Evolutionary conservation across 345 rosid genomes (phyloP), one percentile per base, ranked within the genome.

Genomic region (Gossypium anomalum): DNA sequence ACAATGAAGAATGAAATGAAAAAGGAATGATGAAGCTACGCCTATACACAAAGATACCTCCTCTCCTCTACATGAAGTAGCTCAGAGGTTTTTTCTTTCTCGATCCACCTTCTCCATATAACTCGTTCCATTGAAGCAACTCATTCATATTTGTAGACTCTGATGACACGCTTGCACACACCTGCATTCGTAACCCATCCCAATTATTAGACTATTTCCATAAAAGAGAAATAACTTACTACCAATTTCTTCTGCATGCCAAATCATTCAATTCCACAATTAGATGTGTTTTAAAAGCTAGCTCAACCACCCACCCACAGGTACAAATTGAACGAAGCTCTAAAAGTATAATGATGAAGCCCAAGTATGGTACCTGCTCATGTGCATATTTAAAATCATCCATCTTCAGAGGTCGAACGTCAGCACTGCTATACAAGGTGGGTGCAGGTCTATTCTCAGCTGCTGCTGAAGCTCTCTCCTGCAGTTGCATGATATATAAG

Each of bases 101-200:
- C 1, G 99, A 90, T 73, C 99, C 98, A 52, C 99, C 99, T 84
- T 96, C 99, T 29, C 99, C 99, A 15, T 96, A 96, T 53, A 96
- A 73, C 59, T 96, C 98, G 55, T 96, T 96, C 99, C 99, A 96
- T 72, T 92, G 97, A 41, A 90, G 88, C 29, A 96, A 92, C 81
- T 96, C 99, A 52, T 83, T 96, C 98, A 93, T 96, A 76, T 89
- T 96, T 9, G 88, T 76, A 2, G 99, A 96, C 80, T 96, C 99
- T 1, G 97, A 87, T n/a, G 98, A 90, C 19, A 96, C 98, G 38
- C 99, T 96, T 7, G 99, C 99, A 8, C 97, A 93, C 25, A 96
- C 99, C 99, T 96, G 83, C 77, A 80, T 55, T 22, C 14, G 65
- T 4, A 22, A 9, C 16, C 57, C 27, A 17, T 9, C 16, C 27